Base-by-base conservation (phyloP, 495 filamentous ascomycete genomes). In the Penicillium waksmanii region DNA sequence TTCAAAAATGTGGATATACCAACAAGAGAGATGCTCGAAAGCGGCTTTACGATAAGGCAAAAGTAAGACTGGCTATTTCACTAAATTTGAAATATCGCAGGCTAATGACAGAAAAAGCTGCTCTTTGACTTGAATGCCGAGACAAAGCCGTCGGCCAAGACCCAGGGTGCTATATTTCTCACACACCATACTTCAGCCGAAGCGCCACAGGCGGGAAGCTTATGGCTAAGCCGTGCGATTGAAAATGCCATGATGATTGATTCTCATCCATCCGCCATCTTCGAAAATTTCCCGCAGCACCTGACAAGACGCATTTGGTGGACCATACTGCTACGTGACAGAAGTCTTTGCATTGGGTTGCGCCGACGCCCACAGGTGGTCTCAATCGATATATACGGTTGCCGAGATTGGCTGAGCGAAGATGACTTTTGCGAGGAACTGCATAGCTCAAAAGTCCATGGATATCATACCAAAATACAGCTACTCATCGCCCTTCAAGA, bases 291-390 rank as follows among this genome's bases (percentile, higher is more conserved):
- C 23, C 61, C 64, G 18, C 47, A 64, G 0, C 63, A 65, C 0
- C 53, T 73, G 17, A 76, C 72, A 49, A 81, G 80, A 58, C 70
- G 80, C 5, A 57, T 82, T 19, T 82, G 78, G 78, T 82, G 81
- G 80, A 78, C 77, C 17, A 79, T 79, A 43, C 61, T 82, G 27
- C 70, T 83, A 3, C 79, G 80, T 33, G 80, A 83, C 66, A 75
- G 80, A 36, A 79, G 78, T 35, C 51, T 83, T 10, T 73, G 72
- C 34, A 74, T 83, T 31, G 78, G 79, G 10, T 69, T 82, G 13
- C 78, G 79, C 44, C 74, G 80, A 17, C 73, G 73, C 34, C 69
- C 80, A 9, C 80, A 82, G 55, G 70, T 83, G 31, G 77, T 75
- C 3, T 69, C 77, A 6, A 61, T 72, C 3, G 72, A 75, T 56